Base-by-base conservation (phyloP, 192 early-diverging fungal genomes). In the Linderina pennispora region DNA sequence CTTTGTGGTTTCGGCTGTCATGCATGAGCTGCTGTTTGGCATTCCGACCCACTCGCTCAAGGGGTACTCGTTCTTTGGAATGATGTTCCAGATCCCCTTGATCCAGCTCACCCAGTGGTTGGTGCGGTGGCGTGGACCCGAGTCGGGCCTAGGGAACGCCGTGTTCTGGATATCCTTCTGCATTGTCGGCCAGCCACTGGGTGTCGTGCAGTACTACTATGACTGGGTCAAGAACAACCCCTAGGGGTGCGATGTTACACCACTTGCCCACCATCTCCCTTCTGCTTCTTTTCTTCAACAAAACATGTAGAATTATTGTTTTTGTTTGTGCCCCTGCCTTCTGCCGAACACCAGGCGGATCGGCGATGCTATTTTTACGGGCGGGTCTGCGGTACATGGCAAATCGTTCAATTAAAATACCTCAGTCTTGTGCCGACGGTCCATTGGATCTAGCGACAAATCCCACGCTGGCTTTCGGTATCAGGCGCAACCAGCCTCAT, bases 11-110 rank as follows among this genome's bases (percentile, higher is more conserved):
- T 92, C 90, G n/a, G 91, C 91, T 0, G 50, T 90, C 19, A 64
- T 94, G 50, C 91, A 94, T 55, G 91, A 94, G 75, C 66, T 89
- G 36, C 51, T 94, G 45, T 80, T 94, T 43, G 91, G 89, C 36
- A 74, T 92, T 28, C 89, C 91, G 5, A 89, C 85, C 0, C 82
- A 89, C 55, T 80, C 79, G 37, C 53, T 94, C 17, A 80, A 73
- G 39, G 91, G 91, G 15, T 86, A 80, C 62, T 89, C 91, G 2
- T 92, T 92, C 58, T 64, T 77, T 15, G 87, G 83, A 23, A 89
- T 89, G 84, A 66, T 87, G 48, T 66, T 70, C 43, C 87, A 89
- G 63, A 83, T 89, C 17, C 87, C 87, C 18, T 53, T 89, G 43
- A 86, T 89, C 38, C 74, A 77, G 38, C 45, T 89, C 26, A 86